These are phyloP conservation scores for Aspergillus sp. DNA, from an alignment of 2,329 filamentous ascomycete species.

Conservation along the genomic window DNA sequence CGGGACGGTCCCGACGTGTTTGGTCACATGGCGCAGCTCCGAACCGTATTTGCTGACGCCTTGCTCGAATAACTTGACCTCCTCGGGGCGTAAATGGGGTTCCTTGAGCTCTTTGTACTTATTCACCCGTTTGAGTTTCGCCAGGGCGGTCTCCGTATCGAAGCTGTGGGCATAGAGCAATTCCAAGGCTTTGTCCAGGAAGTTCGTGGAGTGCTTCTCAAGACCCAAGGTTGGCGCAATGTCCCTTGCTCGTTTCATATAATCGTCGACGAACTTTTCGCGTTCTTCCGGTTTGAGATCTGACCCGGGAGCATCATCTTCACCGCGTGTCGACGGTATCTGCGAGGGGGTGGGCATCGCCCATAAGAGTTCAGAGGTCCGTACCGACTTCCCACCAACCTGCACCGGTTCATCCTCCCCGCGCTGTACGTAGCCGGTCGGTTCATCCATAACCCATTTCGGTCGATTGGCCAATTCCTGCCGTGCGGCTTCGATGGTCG, in stretches of 20 bases:
- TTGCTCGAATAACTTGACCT: constrained; percentile 87
- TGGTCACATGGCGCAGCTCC: constrained; percentile 72
- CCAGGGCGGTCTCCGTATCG: constrained; percentile 61
- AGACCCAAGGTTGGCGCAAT: constrained; percentile 62
- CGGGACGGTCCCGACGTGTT: constrained; percentile 69
- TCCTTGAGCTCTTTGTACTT: constrained; percentile 69
- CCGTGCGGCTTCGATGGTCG: constrained; percentile 74
- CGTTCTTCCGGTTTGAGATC: constrained; percentile 30
- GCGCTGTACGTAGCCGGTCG: constrained; percentile 71
- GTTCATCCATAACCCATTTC: constrained; percentile 90
- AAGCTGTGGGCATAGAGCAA: constrained; percentile 65
- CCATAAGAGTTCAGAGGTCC: constrained; percentile 70
- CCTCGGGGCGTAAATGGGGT: constrained; percentile 66
- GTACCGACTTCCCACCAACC: constrained; percentile 59
- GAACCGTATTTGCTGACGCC: constrained; percentile 84
- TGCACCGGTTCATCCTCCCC: constrained; percentile 64
- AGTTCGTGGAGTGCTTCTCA: constrained; percentile 69
- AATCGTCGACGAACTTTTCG: constrained; percentile 61
- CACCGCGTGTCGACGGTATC: constrained; percentile 39
- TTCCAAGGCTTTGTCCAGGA: constrained; percentile 73
- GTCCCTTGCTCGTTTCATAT: constrained; percentile 61
- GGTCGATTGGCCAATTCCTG: constrained; percentile 70
- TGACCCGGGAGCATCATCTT: constrained; percentile 32
- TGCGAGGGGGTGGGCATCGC: constrained; percentile 56
- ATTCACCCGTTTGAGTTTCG: constrained; percentile 59